Percentiles rank a stretch among this genome's conserved stretches.
Evolutionary conservation across 345 rosid genomes (phyloP).

Genomic region (Kernera saxatilis): DNA sequence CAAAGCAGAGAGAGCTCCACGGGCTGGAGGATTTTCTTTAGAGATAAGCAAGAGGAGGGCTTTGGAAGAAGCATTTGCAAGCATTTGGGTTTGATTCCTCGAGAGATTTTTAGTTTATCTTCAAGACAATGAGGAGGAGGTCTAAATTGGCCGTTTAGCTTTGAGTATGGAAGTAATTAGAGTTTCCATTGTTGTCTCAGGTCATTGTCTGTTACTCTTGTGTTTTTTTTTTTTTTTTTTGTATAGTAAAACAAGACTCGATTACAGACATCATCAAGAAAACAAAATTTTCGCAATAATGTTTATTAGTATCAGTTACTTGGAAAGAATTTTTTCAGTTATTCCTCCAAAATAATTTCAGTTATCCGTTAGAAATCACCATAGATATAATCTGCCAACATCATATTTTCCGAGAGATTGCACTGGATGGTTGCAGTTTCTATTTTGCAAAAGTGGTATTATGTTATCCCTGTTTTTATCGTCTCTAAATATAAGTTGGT

Average conservation of each 20-base stretch:
- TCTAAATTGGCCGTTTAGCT: not conserved
- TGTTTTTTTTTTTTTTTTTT: not conserved
- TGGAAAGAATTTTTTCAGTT: too few species aligned
- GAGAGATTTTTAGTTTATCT: not conserved
- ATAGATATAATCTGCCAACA: not conserved
- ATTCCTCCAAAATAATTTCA: not conserved
- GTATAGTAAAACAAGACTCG: slow-evolving; percentile 20
- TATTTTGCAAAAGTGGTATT: not conserved
- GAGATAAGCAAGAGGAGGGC: slow-evolving; percentile 86
- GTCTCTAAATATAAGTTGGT: not conserved
- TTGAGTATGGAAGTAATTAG: not conserved
- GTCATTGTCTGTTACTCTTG: not conserved
- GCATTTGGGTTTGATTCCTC: slow-evolving; percentile 66
- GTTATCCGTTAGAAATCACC: too few species aligned
- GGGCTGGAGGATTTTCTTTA: slow-evolving; percentile 84
- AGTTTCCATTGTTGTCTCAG: not conserved
- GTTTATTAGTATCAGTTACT: too few species aligned
- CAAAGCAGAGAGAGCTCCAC: slow-evolving; percentile 66
- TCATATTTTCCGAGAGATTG: not conserved
- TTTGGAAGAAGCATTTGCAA: slow-evolving; percentile 85
- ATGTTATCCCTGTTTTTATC: not conserved
- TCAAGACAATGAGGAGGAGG: not conserved
- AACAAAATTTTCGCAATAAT: not conserved
- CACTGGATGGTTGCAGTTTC: not conserved
- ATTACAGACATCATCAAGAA: not conserved